These are phyloP conservation scores for Colletotrichum aenigma DNA, from an alignment of 2,329 filamentous ascomycete species.

Conservation along the genomic window DNA sequence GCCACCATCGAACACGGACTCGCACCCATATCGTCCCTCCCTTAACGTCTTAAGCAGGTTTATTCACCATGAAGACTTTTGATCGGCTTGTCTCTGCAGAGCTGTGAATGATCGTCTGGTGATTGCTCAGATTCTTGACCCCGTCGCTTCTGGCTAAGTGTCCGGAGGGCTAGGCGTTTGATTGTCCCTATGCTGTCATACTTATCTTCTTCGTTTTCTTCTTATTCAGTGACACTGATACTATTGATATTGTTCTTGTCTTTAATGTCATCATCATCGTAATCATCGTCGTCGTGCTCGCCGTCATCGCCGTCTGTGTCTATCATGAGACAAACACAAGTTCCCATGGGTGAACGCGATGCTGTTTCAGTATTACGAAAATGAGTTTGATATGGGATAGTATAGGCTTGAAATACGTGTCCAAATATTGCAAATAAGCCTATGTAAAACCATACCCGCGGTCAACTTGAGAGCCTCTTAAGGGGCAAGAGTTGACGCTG, in stretches of 20 bases:
- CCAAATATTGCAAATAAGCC: not conserved
- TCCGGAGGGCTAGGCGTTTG: too few relatives aligned
- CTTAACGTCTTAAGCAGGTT: not conserved
- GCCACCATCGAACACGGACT: not conserved
- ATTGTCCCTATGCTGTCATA: too few relatives aligned
- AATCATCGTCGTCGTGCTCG: too few relatives aligned
- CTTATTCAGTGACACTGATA: too few relatives aligned
- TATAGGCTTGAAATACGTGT: rapidly evolving
- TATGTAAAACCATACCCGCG: not conserved
- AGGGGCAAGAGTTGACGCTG: not conserved
- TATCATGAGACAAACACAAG: too few relatives aligned
- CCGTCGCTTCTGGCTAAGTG: too few relatives aligned
- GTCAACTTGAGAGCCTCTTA: not conserved
- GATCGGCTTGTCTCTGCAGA: not conserved
- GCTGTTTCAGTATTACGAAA: not conserved
- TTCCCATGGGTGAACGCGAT: too few relatives aligned
- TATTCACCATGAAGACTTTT: not conserved
- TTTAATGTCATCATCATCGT: too few relatives aligned
- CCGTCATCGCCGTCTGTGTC: too few relatives aligned
- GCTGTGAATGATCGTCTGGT: not conserved
- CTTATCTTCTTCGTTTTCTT: too few relatives aligned
- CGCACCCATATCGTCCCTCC: not conserved
- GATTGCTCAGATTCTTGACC: too few relatives aligned
- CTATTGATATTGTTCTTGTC: too few relatives aligned
- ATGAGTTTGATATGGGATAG: not conserved